Percentiles rank a stretch among this genome's conserved stretches.
Evolutionary conservation across 148 eudicot species (phyloP).

Genomic region (Rhododendron kiyosumense): DNA sequence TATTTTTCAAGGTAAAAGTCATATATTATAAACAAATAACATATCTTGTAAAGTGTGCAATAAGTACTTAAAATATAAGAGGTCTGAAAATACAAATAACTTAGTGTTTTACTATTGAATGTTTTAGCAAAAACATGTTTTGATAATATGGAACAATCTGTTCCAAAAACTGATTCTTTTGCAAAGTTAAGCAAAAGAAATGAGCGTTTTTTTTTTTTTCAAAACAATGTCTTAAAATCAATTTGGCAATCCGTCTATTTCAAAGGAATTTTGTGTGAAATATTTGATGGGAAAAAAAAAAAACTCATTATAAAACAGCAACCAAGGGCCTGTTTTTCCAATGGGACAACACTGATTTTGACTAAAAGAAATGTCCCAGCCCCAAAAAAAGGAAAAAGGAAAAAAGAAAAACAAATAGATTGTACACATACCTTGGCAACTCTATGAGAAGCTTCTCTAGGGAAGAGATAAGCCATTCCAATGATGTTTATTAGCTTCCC

Average conservation of each 20-base stretch:
- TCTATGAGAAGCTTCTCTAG: slow-evolving; percentile 74
- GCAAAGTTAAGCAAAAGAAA: neutral
- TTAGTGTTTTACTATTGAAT: too few species aligned
- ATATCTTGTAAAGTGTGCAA: too few species aligned
- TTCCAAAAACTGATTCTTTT: neutral
- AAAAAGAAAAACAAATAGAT: too few species aligned
- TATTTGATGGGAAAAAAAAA: neutral
- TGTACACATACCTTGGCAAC: slow-evolving; percentile 59
- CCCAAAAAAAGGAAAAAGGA: neutral
- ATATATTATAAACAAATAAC: too few species aligned
- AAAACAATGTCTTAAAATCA: neutral
- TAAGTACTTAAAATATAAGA: too few species aligned
- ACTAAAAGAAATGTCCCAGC: neutral
- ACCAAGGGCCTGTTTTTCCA: neutral
- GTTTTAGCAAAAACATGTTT: too few species aligned
- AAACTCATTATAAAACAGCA: neutral
- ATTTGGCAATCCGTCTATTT: neutral
- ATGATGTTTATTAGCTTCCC: slow-evolving; percentile 78
- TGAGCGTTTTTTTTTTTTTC: neutral
- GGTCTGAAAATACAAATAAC: too few species aligned
- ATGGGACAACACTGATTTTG: neutral
- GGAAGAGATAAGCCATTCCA: slow-evolving; percentile 88
- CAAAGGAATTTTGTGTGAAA: neutral
- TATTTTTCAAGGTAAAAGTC: too few species aligned
- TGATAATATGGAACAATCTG: neutral